Conservation (phyloP, 1,284 basidiomycete species). For the Chalciporus sp. region DNA sequence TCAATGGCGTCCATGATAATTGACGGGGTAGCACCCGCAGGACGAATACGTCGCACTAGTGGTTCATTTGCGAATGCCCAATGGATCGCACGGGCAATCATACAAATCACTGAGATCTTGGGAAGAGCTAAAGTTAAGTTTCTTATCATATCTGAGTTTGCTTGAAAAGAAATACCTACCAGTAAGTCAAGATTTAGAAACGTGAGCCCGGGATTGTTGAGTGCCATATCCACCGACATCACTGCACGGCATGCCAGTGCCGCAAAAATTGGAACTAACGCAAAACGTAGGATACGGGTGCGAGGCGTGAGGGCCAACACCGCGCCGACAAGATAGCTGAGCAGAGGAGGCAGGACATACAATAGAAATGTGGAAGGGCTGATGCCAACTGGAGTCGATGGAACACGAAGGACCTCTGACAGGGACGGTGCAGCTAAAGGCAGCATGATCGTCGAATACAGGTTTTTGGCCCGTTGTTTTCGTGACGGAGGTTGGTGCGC, state of each 20-base stretch:
- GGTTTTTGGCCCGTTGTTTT: too few relatives aligned
- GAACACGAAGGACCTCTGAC: slow-evolving; percentile 22
- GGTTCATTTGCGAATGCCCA: slow-evolving; percentile 19
- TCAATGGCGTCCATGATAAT: slow-evolving; percentile 48
- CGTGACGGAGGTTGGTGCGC: too few relatives aligned
- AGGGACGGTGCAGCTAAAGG: too few relatives aligned
- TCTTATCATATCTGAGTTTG: background rate
- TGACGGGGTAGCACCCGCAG: slow-evolving; percentile 10
- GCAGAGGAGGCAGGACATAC: slow-evolving; percentile 41
- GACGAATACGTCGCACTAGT: slow-evolving; percentile 11
- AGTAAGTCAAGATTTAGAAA: slow-evolving; percentile 43
- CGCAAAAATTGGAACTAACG: slow-evolving; percentile 46
- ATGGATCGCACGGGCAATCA: slow-evolving; percentile 15
- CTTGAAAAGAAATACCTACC: slow-evolving; percentile 26
- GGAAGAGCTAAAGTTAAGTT: background rate
- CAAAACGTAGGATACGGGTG: slow-evolving; percentile 44
- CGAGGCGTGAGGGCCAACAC: slow-evolving; percentile 47
- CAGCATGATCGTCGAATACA: too few relatives aligned
- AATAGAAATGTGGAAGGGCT: background rate
- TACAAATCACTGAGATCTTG: slow-evolving; percentile 10
- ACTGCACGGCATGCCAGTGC: slow-evolving; percentile 43
- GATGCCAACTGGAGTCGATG: slow-evolving; percentile 1
- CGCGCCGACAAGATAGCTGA: slow-evolving; percentile 48
- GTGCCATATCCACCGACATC: slow-evolving; percentile 44
- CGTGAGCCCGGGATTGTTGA: slow-evolving; percentile 34